Evolutionary conservation across 2,329 filamentous ascomycete genomes (phyloP).

Genomic region (Teratosphaeria destructans): DNA sequence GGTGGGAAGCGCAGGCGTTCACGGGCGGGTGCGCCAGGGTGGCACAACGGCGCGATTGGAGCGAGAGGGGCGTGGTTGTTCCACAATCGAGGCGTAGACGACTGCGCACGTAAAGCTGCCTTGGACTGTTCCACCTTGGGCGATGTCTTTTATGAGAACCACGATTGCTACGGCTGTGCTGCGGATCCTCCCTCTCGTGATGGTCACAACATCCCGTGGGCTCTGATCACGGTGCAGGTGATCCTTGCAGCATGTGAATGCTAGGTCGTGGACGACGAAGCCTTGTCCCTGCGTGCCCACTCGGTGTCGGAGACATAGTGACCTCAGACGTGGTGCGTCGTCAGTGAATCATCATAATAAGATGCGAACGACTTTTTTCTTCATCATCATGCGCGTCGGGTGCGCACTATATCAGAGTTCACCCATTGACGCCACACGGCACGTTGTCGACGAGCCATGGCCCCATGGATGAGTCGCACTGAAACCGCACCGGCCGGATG

Average conservation of each 20-base stretch:
- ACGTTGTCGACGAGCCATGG: not conserved
- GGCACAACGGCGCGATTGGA: not conserved
- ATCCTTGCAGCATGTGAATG: not conserved
- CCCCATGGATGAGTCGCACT: not conserved
- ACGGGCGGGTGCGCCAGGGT: not conserved
- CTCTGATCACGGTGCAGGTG: not conserved
- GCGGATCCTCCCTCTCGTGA: not conserved
- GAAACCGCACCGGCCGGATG: not conserved
- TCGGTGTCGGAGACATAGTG: not conserved
- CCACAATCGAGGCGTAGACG: not conserved
- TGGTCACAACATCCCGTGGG: not conserved
- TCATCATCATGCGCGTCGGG: not conserved
- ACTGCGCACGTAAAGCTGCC: not conserved
- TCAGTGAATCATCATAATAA: not conserved
- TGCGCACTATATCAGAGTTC: not conserved
- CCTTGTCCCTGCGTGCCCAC: not conserved
- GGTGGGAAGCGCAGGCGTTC: not conserved
- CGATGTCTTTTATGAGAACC: not conserved
- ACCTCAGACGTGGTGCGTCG: not conserved
- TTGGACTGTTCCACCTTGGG: not conserved
- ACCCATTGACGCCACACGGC: not conserved
- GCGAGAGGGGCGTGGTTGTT: not conserved
- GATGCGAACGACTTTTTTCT: not conserved
- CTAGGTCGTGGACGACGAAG: not conserved
- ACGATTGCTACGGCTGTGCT: not conserved